These are phyloP conservation scores for Hyaloscypha finlandica DNA, from an alignment of 495 filamentous ascomycete species.

Conservation along the genomic window DNA sequence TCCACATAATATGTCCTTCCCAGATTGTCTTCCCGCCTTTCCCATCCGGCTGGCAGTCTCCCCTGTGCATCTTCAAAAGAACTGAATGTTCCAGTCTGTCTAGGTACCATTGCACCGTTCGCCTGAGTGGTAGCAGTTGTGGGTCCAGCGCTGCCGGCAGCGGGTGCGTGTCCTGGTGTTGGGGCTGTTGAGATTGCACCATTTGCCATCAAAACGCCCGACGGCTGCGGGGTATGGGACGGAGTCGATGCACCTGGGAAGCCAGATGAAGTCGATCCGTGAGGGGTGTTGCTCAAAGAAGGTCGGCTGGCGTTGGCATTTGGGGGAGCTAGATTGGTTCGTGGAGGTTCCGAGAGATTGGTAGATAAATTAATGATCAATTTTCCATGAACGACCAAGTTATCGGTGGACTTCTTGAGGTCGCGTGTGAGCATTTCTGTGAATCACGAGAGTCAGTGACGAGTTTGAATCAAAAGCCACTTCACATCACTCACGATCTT, in stretches of 20 bases:
- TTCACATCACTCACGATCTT: constrained; percentile 71
- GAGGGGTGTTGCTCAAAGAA: constrained; percentile 25
- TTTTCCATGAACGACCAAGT: constrained; percentile 95
- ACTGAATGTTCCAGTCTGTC: constrained; percentile 65
- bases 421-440: constrained; percentile 94
- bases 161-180: constrained; percentile 33
- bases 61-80: constrained; percentile 96
- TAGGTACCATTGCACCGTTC: constrained; percentile 37
- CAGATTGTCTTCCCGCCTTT: constrained; percentile 91
- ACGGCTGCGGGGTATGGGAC: constrained; percentile 23
- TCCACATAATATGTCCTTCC: constrained; percentile 99
- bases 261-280: constrained; percentile 24
- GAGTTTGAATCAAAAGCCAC: constrained; percentile 18
- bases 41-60: constrained; percentile 91
- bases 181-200: constrained; percentile 32
- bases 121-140: constrained; percentile 6
- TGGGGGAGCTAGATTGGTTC: constrained; percentile 18
- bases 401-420: constrained; percentile 97
- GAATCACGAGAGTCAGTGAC: constrained; percentile 18
- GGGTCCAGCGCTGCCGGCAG: constrained; percentile 32
- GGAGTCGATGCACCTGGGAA: constrained; percentile 25
- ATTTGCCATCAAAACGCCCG: constrained; percentile 30
- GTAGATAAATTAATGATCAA: constrained; percentile 95
- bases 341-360: constrained; percentile 56
- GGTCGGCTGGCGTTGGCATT: constrained; percentile 28